Conservation (phyloP, 2,329 filamentous ascomycete species). For the Chaetomium sp. region DNA sequence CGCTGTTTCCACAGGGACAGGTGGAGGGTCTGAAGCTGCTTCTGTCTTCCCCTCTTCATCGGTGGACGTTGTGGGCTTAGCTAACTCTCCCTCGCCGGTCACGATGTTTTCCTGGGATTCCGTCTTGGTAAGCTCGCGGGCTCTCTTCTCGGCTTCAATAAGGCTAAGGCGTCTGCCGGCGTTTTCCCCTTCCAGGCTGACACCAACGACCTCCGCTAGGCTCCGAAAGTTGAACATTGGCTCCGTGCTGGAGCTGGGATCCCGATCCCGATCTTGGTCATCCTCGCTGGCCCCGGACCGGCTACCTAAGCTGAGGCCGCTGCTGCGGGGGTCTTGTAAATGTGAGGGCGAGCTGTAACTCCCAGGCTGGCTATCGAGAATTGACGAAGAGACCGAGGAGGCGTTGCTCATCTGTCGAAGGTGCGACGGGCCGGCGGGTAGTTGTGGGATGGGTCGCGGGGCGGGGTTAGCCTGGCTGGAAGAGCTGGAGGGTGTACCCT, state of each 20-base stretch:
- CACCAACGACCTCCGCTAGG: slow-evolving; percentile 75
- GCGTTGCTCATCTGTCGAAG: slow-evolving; percentile 80
- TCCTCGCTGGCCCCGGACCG: slow-evolving; percentile 37
- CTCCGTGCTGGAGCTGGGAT: slow-evolving; percentile 51
- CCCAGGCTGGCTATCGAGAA: slow-evolving; percentile 57
- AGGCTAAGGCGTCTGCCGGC: slow-evolving; percentile 30
- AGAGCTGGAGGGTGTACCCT: slow-evolving; percentile 18
- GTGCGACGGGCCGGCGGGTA: slow-evolving; percentile 58
- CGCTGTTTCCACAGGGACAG: slow-evolving; percentile 10
- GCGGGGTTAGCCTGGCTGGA: slow-evolving; percentile 26
- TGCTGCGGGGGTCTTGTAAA: slow-evolving; percentile 44
- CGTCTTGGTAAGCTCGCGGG: slow-evolving; percentile 3
- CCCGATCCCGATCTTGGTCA: slow-evolving; percentile 44
- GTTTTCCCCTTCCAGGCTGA: slow-evolving; percentile 46
- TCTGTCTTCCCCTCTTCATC: slow-evolving; percentile 33
- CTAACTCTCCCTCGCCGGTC: slow-evolving; percentile 14
- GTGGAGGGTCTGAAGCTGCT: background rate
- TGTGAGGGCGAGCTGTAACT: slow-evolving; percentile 40
- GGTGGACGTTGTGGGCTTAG: slow-evolving; percentile 26
- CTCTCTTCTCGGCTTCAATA: slow-evolving; percentile 24
- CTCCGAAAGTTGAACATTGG: slow-evolving; percentile 90
- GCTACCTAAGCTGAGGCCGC: slow-evolving; percentile 45
- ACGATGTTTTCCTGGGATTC: background rate
- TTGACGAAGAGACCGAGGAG: slow-evolving; percentile 75
- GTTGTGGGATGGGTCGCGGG: slow-evolving; percentile 42